Conservation (phyloP, 129 eudicot genomes). For the Tagetes patula region DNA sequence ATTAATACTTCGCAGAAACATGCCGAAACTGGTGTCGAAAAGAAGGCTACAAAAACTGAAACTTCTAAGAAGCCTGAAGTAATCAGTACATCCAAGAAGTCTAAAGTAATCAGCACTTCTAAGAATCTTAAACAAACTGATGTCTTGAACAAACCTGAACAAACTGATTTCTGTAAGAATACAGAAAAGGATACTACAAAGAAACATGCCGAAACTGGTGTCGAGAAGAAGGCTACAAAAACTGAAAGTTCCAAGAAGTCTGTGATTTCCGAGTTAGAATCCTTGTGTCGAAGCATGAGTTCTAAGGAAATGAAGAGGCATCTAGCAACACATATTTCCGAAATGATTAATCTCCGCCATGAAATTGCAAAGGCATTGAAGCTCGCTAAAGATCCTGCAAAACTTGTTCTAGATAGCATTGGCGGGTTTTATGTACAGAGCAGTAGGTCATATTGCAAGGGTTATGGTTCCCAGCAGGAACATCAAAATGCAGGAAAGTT, state of each 20-base stretch:
- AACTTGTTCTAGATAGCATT: slow-evolving; percentile 46
- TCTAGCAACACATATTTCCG: slow-evolving; percentile 32
- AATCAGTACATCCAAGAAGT: not conserved
- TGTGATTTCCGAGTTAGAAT: slow-evolving; percentile 32
- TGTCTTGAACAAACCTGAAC: not conserved
- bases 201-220: not conserved
- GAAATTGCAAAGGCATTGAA: slow-evolving; percentile 57
- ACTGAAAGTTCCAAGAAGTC: not conserved
- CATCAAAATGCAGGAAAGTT: slow-evolving; percentile 29
- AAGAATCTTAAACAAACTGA: not conserved
- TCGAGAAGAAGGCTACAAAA: not conserved
- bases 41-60: not conserved
- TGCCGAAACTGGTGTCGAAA: not conserved
- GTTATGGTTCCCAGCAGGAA: slow-evolving; percentile 13
- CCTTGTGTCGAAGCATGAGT: slow-evolving; percentile 40
- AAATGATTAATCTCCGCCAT: slow-evolving; percentile 26
- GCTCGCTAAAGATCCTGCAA: slow-evolving; percentile 48
- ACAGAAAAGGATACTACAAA: not conserved
- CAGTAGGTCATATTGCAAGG: slow-evolving; percentile 31
- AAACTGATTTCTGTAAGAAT: slow-evolving; percentile 4
- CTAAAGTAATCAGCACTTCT: not conserved
- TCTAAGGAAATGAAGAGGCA: slow-evolving; percentile 38
- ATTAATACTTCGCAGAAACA: not conserved
- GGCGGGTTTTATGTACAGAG: slow-evolving; percentile 63
- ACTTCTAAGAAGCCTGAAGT: not conserved